Percentiles rank a stretch among this genome's conserved stretches.
These are phyloP conservation scores for Elsinoe australis DNA, from an alignment of 2,329 filamentous ascomycete species.

Conservation along the genomic window DNA sequence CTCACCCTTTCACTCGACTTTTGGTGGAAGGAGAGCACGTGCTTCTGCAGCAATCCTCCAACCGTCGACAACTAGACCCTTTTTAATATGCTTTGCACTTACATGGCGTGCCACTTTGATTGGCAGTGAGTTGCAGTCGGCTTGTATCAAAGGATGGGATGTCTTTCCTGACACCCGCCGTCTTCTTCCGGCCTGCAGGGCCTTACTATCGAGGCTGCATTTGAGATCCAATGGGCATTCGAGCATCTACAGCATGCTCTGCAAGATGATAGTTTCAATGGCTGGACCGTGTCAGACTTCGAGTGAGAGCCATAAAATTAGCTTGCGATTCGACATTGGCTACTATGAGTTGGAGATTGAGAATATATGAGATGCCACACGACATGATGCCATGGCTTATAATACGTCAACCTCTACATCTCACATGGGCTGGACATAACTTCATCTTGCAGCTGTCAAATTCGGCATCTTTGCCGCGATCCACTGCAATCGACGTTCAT, in stretches of 20 bases:
- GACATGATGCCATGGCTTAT: no score
- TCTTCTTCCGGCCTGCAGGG: neutral
- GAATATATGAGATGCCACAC: no score
- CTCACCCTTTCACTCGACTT: neutral
- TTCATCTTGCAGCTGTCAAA: neutral
- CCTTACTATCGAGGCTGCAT: neutral
- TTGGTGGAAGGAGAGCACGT: constrained; percentile 16
- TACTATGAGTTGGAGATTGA: no score
- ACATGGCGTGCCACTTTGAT: constrained; percentile 8
- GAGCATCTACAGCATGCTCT: neutral
- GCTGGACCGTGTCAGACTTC: no score
- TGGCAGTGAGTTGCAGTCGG: neutral
- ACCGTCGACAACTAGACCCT: constrained; percentile 5
- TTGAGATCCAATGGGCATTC: neutral
- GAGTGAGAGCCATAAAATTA: no score
- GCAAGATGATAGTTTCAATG: no score
- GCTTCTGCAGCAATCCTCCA: constrained; percentile 5
- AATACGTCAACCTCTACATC: no score
- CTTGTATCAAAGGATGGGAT: neutral
- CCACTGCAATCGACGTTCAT: no score
- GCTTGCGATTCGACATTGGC: no score
- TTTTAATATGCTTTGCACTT: neutral
- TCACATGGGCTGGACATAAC: no score
- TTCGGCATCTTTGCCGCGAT: no score
- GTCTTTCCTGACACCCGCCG: neutral